Evolutionary conservation across 345 rosid species (phyloP), one percentile per base, ranked within the genome.

Genomic region (Cardiospermum halicacabum): DNA sequence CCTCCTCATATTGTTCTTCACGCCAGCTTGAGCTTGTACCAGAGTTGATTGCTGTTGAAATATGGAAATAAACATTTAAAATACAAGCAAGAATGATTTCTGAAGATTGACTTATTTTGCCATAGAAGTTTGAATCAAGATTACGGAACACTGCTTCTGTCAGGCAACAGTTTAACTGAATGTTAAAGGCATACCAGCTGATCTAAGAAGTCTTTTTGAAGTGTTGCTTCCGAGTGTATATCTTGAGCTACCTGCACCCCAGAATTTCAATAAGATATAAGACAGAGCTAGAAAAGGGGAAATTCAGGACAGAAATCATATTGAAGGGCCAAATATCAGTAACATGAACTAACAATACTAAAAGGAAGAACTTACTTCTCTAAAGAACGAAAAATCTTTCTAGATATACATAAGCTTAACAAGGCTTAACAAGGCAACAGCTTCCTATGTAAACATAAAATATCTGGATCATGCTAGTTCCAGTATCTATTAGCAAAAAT

Each of bases 1-100:
- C 70, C 84, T 93, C 83, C 98, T 77, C 53, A 88, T 76, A 75
- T 90, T 93, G 81, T 93, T 88, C 92, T 88, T 90, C 73, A 90
- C 96, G 9, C 96, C 94, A 0, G 92, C 96, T 84, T 93, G 94
- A 42, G 96, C 97, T 86, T 81, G 85, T 27, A 81, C 81, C 78
- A 93, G 45, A 0, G 90, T 84, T 85, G 88, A 72, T 85, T 90
- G 98, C 97, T 90, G 91, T 72, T 51, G 77, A 6, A 53, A 61
- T 51, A 51, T 30, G 40, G 62, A 48, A 60, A 15, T 30, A 9
- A 65, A 56, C 50, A 25, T 4, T 69, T 27, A 65, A 43, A 43
- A 43, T 43, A 8, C 49, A 43, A 43, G 18, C 8, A 16, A 0
- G 9, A 40, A 40, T 1, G 15, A 4, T 40, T 1, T 12, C 15